Evolutionary conservation across 768 basidiomycete species (phyloP).

Genomic region (Psilocybe subaeruginosa): DNA sequence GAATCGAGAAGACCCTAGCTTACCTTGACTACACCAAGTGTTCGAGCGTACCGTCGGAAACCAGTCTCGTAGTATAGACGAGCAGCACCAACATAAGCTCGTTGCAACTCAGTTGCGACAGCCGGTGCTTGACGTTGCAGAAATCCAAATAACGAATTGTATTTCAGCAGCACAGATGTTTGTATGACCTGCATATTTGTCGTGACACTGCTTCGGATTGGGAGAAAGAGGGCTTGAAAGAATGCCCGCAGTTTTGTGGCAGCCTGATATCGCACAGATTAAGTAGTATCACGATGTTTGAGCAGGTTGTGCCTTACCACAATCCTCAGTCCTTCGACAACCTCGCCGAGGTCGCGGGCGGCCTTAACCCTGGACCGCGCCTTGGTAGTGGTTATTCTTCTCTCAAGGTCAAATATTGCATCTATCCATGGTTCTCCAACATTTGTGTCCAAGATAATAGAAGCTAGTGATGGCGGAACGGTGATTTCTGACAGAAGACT

Average conservation of each 20-base stretch:
- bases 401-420: slow-evolving; percentile 81
- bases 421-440: slow-evolving; percentile 91
- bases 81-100: slow-evolving; percentile 81
- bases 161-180: slow-evolving; percentile 83
- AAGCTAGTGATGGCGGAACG: slow-evolving; percentile 79
- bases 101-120: slow-evolving; percentile 86
- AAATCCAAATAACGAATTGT: slow-evolving; percentile 80
- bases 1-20: slow-evolving; percentile 13
- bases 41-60: slow-evolving; percentile 86
- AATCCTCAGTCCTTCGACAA: slow-evolving; percentile 86
- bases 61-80: slow-evolving; percentile 96
- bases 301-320: slow-evolving; percentile 55
- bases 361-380: slow-evolving; percentile 84
- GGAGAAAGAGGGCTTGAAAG: slow-evolving; percentile 81
- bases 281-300: background rate
- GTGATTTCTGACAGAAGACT: slow-evolving; percentile 79
- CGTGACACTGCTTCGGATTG: slow-evolving; percentile 81
- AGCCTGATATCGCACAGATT: slow-evolving; percentile 51
- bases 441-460: slow-evolving; percentile 78
- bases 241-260: slow-evolving; percentile 87
- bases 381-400: slow-evolving; percentile 66
- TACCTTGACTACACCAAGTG: slow-evolving; percentile 80
- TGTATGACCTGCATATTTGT: slow-evolving; percentile 95
- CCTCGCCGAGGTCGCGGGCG: slow-evolving; percentile 79
- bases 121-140: slow-evolving; percentile 79